A percentile compares a stretch with the other conserved stretches of the same genome.
These are phyloP conservation scores for Haematococcus lacustris DNA, from an alignment of 139 green algal species.

Conservation along the genomic window DNA sequence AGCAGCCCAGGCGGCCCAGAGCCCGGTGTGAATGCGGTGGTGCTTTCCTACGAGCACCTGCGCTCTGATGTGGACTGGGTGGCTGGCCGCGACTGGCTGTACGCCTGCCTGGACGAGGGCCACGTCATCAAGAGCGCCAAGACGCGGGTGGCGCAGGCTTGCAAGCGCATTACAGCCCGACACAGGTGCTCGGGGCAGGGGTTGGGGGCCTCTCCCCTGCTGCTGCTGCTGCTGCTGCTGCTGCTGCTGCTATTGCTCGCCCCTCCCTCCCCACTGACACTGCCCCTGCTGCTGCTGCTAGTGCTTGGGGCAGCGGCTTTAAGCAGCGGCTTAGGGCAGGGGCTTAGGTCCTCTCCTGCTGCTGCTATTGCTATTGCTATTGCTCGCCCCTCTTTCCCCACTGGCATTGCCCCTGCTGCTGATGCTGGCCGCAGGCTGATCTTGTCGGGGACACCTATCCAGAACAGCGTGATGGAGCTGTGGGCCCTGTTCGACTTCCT, in stretches of 20 bases:
- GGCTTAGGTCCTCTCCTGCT: too few species aligned
- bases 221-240: too few species aligned
- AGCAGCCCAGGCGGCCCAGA: too few species aligned
- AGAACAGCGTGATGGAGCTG: constrained; percentile 94
- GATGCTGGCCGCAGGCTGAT: constrained; percentile 57
- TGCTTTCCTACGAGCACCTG: constrained; percentile 87
- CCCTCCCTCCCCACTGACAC: background rate
- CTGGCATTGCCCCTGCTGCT: background rate
- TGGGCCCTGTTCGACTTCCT: constrained; percentile 98
- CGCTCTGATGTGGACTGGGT: constrained; percentile 76
- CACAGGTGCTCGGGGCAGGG: constrained; percentile 15
- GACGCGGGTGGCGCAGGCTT: constrained; percentile 55
- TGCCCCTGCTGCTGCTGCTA: too few species aligned
- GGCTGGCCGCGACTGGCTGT: constrained; percentile 59
- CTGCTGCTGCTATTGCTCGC: too few species aligned
- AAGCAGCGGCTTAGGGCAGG: too few species aligned
- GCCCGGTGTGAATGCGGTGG: constrained; percentile 47
- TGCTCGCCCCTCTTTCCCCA: too few species aligned
- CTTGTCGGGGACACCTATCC: constrained; percentile 84
- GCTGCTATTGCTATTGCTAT: too few species aligned
- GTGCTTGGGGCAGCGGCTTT: too few species aligned
- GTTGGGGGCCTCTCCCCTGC: background rate
- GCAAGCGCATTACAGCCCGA: constrained; percentile 26
- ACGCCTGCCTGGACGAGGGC: constrained; percentile 93
- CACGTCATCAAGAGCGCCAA: constrained; percentile 90